Conservation (phyloP, 2,329 filamentous ascomycete genomes). For the Parascedosporium putredinis region DNA sequence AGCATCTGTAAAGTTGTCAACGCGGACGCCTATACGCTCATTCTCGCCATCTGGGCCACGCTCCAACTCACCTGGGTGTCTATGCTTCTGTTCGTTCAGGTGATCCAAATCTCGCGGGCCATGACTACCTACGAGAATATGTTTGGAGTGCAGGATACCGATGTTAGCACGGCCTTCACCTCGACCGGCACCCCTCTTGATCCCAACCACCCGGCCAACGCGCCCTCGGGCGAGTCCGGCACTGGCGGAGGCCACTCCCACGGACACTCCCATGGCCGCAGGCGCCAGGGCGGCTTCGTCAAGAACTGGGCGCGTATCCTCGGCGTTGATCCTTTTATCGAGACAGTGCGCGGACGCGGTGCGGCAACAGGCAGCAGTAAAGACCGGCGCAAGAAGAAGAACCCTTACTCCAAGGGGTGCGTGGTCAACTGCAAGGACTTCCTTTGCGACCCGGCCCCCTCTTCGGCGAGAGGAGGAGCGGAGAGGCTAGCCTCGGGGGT, state of each 20-base stretch:
- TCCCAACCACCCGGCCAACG: slow-evolving; percentile 53
- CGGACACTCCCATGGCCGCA: slow-evolving; percentile 24
- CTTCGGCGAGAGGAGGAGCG: slow-evolving; percentile 64
- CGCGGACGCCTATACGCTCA: slow-evolving; percentile 72
- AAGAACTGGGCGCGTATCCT: slow-evolving; percentile 75
- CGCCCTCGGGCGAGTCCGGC: slow-evolving; percentile 35
- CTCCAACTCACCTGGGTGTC: slow-evolving; percentile 89
- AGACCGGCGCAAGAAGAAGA: slow-evolving; percentile 45
- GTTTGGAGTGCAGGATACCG: slow-evolving; percentile 59
- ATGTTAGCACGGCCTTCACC: slow-evolving; percentile 64
- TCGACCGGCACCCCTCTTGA: slow-evolving; percentile 67
- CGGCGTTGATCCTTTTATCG: slow-evolving; percentile 87
- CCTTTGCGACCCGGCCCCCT: slow-evolving; percentile 85
- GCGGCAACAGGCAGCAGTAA: slow-evolving; percentile 43
- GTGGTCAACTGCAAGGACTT: slow-evolving; percentile 92
- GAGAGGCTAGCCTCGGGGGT: slow-evolving; percentile 67
- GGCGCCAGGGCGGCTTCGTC: slow-evolving; percentile 51
- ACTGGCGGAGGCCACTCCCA: slow-evolving; percentile 27
- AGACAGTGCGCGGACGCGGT: slow-evolving; percentile 76
- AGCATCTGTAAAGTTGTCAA: slow-evolving; percentile 66
- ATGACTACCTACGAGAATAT: slow-evolving; percentile 97
- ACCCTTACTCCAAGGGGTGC: slow-evolving; percentile 77
- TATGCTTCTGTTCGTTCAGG: slow-evolving; percentile 93
- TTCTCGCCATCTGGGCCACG: slow-evolving; percentile 67
- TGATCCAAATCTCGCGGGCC: slow-evolving; percentile 82